Evolutionary conservation across 2,329 filamentous ascomycete genomes (phyloP).

Genomic region (Didymella arachidicola): DNA sequence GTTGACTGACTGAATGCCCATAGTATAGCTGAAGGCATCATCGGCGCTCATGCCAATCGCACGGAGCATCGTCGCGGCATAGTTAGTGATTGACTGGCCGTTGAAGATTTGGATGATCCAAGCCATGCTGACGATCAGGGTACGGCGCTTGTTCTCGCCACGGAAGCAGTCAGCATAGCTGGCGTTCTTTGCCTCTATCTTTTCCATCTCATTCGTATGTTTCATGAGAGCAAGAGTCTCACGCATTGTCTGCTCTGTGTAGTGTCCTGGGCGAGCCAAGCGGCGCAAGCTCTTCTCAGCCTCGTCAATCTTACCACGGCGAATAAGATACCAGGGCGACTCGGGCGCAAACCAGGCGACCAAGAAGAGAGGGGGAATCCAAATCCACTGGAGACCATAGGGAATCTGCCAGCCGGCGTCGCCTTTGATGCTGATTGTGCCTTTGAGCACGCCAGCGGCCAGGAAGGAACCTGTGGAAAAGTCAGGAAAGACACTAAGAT

Average conservation of each 20-base stretch:
- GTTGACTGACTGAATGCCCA: background rate
- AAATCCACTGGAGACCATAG: constrained; percentile 76
- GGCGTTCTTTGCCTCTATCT: background rate
- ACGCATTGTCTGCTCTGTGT: background rate
- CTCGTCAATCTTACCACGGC: constrained; percentile 66
- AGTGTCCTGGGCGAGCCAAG: constrained; percentile 51
- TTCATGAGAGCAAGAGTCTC: background rate
- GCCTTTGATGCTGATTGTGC: constrained; percentile 47
- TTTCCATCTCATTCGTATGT: background rate
- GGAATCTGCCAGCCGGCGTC: constrained; percentile 69
- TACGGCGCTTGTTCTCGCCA: background rate
- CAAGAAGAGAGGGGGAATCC: constrained; percentile 69
- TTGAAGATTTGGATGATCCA: background rate
- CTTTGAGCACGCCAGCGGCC: constrained; percentile 71
- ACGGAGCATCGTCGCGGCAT: background rate
- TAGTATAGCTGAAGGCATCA: background rate
- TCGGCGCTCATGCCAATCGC: background rate
- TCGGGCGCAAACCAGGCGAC: constrained; percentile 72
- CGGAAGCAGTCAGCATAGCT: background rate
- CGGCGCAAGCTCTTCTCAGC: constrained; percentile 61
- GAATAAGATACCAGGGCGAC: constrained; percentile 75
- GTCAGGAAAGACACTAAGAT: too few species aligned
- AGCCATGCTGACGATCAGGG: background rate
- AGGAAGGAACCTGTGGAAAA: constrained; percentile 65
- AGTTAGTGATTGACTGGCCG: background rate